Evolutionary conservation across 2,329 filamentous ascomycete species (phyloP).

Genomic region (Ilyonectria mors-panacis): DNA sequence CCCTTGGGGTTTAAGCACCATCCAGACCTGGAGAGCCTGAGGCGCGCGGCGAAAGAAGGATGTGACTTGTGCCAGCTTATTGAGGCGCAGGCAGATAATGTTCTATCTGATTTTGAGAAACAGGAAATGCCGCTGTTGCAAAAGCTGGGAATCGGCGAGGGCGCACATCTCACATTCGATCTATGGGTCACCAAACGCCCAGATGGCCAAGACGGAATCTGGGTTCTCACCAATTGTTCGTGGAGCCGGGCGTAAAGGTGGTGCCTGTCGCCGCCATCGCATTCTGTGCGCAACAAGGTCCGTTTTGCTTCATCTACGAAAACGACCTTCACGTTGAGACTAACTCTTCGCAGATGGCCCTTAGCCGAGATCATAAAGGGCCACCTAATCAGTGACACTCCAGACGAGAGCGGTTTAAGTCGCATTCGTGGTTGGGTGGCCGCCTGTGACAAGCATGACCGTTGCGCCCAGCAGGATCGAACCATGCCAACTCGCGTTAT

Average conservation of each 20-base stretch:
- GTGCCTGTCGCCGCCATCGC: constrained; percentile 18
- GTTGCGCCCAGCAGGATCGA: neutral
- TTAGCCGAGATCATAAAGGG: neutral
- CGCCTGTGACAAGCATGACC: constrained; percentile 9
- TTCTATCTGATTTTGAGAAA: neutral
- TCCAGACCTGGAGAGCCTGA: neutral
- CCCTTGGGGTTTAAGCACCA: neutral
- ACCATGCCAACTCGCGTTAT: constrained; percentile 14
- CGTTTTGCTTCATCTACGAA: neutral
- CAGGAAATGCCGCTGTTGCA: neutral
- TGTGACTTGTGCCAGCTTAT: neutral
- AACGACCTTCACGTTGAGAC: neutral
- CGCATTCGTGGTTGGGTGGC: constrained; percentile 4
- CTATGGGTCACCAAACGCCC: constrained; percentile 14
- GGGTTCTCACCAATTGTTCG: constrained; percentile 10
- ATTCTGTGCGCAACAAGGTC: constrained; percentile 18
- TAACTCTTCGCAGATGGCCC: constrained; percentile 1
- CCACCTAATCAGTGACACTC: neutral
- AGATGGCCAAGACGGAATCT: constrained; percentile 13
- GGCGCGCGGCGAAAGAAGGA: neutral
- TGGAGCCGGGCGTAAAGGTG: neutral
- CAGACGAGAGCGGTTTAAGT: neutral
- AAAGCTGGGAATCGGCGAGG: neutral
- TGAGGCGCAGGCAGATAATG: neutral
- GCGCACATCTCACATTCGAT: constrained; percentile 1